phyloP scores from a whole-genome alignment of 1,139 yeast species.

The Diutina catenulata region DNA sequence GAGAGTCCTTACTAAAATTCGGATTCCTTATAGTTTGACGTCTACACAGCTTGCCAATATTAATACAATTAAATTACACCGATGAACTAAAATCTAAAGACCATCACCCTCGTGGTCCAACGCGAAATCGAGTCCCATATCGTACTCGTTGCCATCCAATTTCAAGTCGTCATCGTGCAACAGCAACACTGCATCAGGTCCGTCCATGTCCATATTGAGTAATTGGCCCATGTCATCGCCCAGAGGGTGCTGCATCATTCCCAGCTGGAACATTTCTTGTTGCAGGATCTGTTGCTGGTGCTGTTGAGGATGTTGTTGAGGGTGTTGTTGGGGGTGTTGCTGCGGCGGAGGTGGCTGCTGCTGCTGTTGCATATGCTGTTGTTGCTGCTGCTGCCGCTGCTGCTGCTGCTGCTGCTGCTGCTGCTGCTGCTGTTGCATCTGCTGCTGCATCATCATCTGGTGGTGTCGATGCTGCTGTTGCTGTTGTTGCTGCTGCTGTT shows the following conservation, averaged over 20 bases:
- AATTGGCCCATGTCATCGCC: slow-evolving; percentile 6
- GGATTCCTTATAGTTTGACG: too few relatives aligned
- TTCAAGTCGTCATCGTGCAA: slow-evolving; percentile 3
- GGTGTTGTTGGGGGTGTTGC: neutral
- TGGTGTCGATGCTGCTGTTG: neutral
- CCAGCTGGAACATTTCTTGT: neutral
- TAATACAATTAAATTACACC: too few relatives aligned
- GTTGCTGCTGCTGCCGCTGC: slow-evolving; percentile 3
- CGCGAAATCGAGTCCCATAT: slow-evolving; percentile 3
- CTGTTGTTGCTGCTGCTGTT: neutral
- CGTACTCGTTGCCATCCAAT: slow-evolving; percentile 3
- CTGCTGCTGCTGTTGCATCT: neutral
- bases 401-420: neutral
- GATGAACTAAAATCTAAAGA: too few relatives aligned
- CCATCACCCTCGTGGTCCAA: slow-evolving; percentile 3
- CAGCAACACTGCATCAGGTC: neutral
- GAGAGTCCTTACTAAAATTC: too few relatives aligned
- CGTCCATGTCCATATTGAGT: slow-evolving; percentile 1
- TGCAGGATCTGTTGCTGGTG: neutral
- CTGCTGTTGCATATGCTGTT: neutral
- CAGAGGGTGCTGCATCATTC: slow-evolving; percentile 1
- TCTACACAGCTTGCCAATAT: too few relatives aligned
- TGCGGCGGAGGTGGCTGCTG: neutral
- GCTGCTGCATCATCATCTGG: neutral
- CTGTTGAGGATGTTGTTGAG: neutral